These are phyloP conservation scores for Termitomyces sp. DNA, from an alignment of 768 basidiomycete genomes.

Conservation along the genomic window DNA sequence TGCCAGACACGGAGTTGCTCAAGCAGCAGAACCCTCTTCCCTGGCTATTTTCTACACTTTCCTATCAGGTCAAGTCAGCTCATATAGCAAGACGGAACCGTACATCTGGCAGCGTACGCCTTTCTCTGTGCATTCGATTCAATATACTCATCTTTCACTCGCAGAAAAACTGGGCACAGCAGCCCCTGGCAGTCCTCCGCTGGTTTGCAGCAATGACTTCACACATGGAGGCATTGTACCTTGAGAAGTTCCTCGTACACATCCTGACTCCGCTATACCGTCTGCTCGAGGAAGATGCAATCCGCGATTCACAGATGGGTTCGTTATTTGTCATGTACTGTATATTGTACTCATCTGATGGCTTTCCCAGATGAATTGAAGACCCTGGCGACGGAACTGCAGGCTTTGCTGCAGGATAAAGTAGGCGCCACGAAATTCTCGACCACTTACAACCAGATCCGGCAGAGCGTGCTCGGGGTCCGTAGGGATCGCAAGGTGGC, in stretches of 20 bases:
- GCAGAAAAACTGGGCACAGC: slow-evolving; percentile 80
- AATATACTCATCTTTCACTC: slow-evolving; percentile 9
- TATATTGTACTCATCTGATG: neutral
- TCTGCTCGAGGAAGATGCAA: slow-evolving; percentile 82
- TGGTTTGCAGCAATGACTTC: slow-evolving; percentile 95
- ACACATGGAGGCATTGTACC: slow-evolving; percentile 53
- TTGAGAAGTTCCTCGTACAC: slow-evolving; percentile 77
- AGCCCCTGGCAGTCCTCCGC: slow-evolving; percentile 75
- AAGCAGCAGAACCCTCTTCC: slow-evolving; percentile 59
- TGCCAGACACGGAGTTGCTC: slow-evolving; percentile 22
- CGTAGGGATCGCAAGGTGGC: slow-evolving; percentile 71
- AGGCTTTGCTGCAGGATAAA: slow-evolving; percentile 83
- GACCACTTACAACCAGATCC: slow-evolving; percentile 72
- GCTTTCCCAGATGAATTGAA: slow-evolving; percentile 71
- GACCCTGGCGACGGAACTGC: slow-evolving; percentile 75
- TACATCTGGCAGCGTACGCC: slow-evolving; percentile 43
- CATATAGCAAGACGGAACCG: slow-evolving; percentile 68
- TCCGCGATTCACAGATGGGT: slow-evolving; percentile 81
- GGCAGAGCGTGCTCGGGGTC: slow-evolving; percentile 65
- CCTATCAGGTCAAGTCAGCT: slow-evolving; percentile 79
- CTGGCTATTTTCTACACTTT: slow-evolving; percentile 94
- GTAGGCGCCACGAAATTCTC: slow-evolving; percentile 89
- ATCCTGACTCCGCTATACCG: slow-evolving; percentile 87
- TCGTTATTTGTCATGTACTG: slow-evolving; percentile 19
- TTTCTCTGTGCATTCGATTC: slow-evolving; percentile 2